Evolutionary conservation across 176 grass and related monocot genomes (phyloP).

Genomic region (Panicum miliaceum): DNA sequence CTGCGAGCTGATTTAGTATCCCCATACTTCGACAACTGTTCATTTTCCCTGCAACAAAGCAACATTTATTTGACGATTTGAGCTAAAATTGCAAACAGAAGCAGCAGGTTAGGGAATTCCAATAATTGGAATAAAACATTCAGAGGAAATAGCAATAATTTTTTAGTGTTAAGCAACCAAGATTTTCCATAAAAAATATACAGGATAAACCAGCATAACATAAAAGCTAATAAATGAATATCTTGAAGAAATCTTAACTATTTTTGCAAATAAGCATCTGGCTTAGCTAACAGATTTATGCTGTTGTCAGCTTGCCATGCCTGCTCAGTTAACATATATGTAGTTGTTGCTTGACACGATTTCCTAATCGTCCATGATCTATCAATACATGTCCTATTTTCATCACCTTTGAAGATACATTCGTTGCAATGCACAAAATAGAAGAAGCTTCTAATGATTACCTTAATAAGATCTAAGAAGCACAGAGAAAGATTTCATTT

Average conservation of each 20-base stretch:
- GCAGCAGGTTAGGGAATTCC: not conserved
- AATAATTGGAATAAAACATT: conserved; percentile 22
- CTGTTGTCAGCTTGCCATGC: not conserved
- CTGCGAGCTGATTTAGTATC: conserved; percentile 92
- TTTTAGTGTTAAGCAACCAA: not conserved
- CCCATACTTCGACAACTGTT: conserved; percentile 93
- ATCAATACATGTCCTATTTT: not conserved
- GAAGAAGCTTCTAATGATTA: not conserved
- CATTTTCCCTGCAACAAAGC: conserved; percentile 83
- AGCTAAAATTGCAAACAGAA: conserved; percentile 13
- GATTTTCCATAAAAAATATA: not conserved
- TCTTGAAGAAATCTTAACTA: conserved; percentile 7
- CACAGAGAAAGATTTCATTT: conserved; percentile 14
- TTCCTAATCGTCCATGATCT: conserved; percentile 8
- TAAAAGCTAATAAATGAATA: conserved; percentile 8
- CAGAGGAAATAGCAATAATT: conserved; percentile 4
- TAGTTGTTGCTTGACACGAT: not conserved
- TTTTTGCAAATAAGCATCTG: conserved; percentile 27
- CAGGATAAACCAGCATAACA: not conserved
- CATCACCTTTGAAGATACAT: not conserved
- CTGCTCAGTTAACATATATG: conserved; percentile 7
- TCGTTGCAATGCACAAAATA: not conserved
- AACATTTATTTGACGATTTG: not conserved
- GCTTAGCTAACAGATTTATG: conserved; percentile 13
- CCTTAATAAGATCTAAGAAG: conserved; percentile 15